Evolutionary conservation across 169 alveolate species (phyloP).

Genomic region (Plasmodium reichenowi): DNA sequence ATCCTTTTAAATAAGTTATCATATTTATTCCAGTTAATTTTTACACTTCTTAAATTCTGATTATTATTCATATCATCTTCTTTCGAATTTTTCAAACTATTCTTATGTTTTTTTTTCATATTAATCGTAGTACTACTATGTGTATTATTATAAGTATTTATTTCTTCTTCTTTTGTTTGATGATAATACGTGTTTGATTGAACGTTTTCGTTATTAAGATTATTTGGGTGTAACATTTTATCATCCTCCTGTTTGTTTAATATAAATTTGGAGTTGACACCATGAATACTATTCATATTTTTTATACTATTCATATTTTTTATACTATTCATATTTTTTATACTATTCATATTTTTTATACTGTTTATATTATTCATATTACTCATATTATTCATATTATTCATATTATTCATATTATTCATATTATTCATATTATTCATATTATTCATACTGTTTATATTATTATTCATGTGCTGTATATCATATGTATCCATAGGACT

Average conservation of each 20-base stretch:
- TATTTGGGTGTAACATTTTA: not conserved
- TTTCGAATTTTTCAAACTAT: slow-evolving; percentile 24
- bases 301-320: not conserved
- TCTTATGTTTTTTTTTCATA: slow-evolving; percentile 26
- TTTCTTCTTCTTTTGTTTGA: too few species aligned
- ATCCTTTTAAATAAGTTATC: slow-evolving; percentile 66
- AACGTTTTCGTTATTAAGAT: too few species aligned
- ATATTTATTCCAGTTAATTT: slow-evolving; percentile 71
- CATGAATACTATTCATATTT: not conserved
- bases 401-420: not conserved
- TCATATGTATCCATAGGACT: not conserved
- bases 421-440: not conserved
- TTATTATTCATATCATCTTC: slow-evolving; percentile 55
- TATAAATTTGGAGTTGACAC: not conserved
- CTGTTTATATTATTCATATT: not conserved
- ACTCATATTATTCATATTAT: not conserved
- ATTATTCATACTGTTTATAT: not conserved
- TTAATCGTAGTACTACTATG: not conserved
- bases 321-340: not conserved
- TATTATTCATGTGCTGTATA: not conserved
- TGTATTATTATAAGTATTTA: not conserved
- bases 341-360: not conserved
- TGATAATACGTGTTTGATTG: too few species aligned
- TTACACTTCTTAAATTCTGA: slow-evolving; percentile 67
- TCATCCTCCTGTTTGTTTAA: not conserved